phyloP scores from a whole-genome alignment of 2,329 filamentous ascomycete species.

The Camillea tinctor region DNA sequence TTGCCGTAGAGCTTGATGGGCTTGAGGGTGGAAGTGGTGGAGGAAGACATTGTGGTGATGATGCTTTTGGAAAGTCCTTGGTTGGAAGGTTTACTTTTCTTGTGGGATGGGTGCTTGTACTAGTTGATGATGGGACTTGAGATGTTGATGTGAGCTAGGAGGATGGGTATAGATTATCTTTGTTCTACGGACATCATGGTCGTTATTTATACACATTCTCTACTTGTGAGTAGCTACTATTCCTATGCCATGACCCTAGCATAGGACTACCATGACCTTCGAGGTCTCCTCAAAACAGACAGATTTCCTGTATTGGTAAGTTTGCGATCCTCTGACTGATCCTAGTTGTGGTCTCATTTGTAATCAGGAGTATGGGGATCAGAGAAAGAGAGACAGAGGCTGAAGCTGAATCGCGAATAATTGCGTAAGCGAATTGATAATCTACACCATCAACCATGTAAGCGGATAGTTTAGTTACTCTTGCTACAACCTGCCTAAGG shows the following conservation, averaged over 20 bases:
- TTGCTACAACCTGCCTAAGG: not conserved
- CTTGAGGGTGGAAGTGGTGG: constrained; percentile 19
- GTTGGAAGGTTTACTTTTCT: too few species aligned
- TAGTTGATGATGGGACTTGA: too few species aligned
- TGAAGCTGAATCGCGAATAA: not conserved
- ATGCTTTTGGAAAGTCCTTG: too few species aligned
- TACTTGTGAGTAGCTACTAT: too few species aligned
- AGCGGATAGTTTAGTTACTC: not conserved
- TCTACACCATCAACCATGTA: not conserved
- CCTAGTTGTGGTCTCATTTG: not conserved
- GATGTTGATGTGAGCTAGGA: too few species aligned
- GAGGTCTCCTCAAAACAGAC: not conserved
- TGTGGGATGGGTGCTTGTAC: too few species aligned
- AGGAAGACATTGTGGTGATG: not conserved
- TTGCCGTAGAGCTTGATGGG: constrained; percentile 30
- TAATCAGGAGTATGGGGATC: not conserved
- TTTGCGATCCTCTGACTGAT: not conserved
- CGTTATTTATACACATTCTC: too few species aligned
- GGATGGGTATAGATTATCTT: too few species aligned
- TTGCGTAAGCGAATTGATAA: not conserved
- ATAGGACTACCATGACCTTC: not conserved
- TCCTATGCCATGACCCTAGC: not conserved
- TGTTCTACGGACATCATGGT: too few species aligned
- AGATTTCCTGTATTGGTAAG: not conserved
- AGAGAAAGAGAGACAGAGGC: not conserved